phyloP scores from a whole-genome alignment of 257 asterid species.

The Nemophila menziesii region DNA sequence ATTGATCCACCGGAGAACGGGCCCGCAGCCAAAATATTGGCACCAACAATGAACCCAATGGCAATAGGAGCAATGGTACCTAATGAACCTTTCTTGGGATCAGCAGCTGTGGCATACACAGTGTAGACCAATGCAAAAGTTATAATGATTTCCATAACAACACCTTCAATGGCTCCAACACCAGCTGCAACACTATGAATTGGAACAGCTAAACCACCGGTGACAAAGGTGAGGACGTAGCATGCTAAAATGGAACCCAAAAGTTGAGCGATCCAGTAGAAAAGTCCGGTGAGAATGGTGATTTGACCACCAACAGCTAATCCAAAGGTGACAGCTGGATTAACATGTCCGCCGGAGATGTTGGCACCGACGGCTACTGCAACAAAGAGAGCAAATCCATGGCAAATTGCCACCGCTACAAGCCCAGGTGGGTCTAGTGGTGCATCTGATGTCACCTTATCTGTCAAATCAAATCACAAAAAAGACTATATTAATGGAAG shows the following conservation, averaged over 20 bases:
- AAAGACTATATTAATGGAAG: not conserved
- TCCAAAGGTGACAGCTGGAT: slow-evolving; percentile 86
- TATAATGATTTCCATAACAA: slow-evolving; percentile 64
- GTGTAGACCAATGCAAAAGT: slow-evolving; percentile 85
- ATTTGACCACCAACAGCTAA: slow-evolving; percentile 85
- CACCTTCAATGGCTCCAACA: slow-evolving; percentile 53
- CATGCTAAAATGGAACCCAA: slow-evolving; percentile 55
- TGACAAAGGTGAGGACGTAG: slow-evolving; percentile 53
- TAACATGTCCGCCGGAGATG: slow-evolving; percentile 88
- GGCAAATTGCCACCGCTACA: slow-evolving; percentile 66
- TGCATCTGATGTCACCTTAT: slow-evolving; percentile 53
- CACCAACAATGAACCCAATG: slow-evolving; percentile 82
- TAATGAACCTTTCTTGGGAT: slow-evolving; percentile 77
- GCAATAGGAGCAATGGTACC: slow-evolving; percentile 87
- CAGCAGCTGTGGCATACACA: slow-evolving; percentile 83
- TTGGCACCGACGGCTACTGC: slow-evolving; percentile 75
- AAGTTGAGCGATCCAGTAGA: slow-evolving; percentile 82
- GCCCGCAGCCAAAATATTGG: slow-evolving; percentile 88
- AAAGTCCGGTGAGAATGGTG: slow-evolving; percentile 60
- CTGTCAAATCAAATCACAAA: slow-evolving; percentile 18
- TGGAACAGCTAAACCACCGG: slow-evolving; percentile 81
- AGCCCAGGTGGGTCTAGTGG: slow-evolving; percentile 68
- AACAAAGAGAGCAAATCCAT: slow-evolving; percentile 66
- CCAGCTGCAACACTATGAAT: slow-evolving; percentile 47
- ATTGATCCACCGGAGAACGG: slow-evolving; percentile 94